Conservation (phyloP, 805 yeast genomes). For the Wickerhamomyces strasburgensis region DNA sequence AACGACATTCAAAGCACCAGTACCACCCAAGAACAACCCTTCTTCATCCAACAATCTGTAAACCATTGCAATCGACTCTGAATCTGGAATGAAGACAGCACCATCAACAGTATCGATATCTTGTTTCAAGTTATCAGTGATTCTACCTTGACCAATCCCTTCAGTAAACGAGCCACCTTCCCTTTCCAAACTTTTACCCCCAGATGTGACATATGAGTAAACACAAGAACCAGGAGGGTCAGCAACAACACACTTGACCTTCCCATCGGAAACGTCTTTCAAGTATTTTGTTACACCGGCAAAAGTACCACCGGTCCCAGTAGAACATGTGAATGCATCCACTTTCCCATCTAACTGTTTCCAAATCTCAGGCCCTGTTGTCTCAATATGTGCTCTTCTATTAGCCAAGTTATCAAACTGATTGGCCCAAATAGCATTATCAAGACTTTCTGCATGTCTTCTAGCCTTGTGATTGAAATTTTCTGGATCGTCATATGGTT, state of each 20-base stretch:
- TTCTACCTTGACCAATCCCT: slow-evolving; percentile 94
- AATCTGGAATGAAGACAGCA: slow-evolving; percentile 75
- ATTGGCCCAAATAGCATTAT: slow-evolving; percentile 88
- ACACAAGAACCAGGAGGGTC: slow-evolving; percentile 94
- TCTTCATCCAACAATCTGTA: slow-evolving; percentile 82
- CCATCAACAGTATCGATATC: slow-evolving; percentile 75
- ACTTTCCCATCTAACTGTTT: slow-evolving; percentile 72
- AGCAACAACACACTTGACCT: slow-evolving; percentile 64
- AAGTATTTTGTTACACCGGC: slow-evolving; percentile 81
- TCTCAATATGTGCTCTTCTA: slow-evolving; percentile 80
- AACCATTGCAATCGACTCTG: slow-evolving; percentile 76
- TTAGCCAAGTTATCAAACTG: slow-evolving; percentile 89
- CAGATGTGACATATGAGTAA: slow-evolving; percentile 68
- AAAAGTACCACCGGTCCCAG: slow-evolving; percentile 92
- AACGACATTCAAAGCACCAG: slow-evolving; percentile 84
- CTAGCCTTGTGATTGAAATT: slow-evolving; percentile 86
- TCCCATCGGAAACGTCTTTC: slow-evolving; percentile 60
- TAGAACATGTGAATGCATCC: slow-evolving; percentile 83
- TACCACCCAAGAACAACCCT: slow-evolving; percentile 87
- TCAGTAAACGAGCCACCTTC: slow-evolving; percentile 88
- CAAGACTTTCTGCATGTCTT: slow-evolving; percentile 71
- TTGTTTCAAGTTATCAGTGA: slow-evolving; percentile 73
- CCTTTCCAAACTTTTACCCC: slow-evolving; percentile 63
- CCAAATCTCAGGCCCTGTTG: slow-evolving; percentile 94
- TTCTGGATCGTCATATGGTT: slow-evolving; percentile 72